Evolutionary conservation across 345 rosid genomes (phyloP), one percentile per base, ranked within the genome.

Genomic region (Heritiera fomes): DNA sequence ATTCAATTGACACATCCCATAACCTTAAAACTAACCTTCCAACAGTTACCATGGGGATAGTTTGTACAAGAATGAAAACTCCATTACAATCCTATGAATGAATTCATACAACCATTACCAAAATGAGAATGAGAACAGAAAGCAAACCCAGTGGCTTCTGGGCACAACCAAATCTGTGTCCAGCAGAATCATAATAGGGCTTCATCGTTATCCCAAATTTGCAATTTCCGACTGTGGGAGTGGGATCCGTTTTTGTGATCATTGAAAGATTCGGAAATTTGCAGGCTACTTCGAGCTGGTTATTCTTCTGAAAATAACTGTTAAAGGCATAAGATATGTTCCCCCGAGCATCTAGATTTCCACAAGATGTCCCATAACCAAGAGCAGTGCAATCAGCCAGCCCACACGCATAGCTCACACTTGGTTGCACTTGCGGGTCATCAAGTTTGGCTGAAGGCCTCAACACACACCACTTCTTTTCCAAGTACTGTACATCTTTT

Each of bases 301-400:
- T 87, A 12, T 91, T 78, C 32, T 45, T 88, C 91, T 96, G 99
- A 84, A 82, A 96, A 79, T 92, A 96, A 86, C 98, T 96, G 69
- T 96, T 94, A 58, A 92, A 92, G 2, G 99, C 99, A 75, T 85
- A 96, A 0, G 98, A 96, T 67, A 96, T 90, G 80, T 94, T 96
- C 53, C 86, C 87, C 73, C 49, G 72, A 18, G 82, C 84, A 70
- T 94, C 91, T 52, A 96, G 79, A 80, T 45, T 62, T 13, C 87
- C 91, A 58, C 99, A 96, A 3, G 97, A 90, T 12, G 99, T 91
- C 66, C 95, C 99, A 18, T 92, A 88, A 63, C 99, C 99, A 0
- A 96, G 97, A 62, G 88, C 81, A 0, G 98, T 94, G 82, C 99
- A 96, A 80, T 96, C 99, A 18, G 89, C 97, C 9, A 52, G 84